phyloP scores from a whole-genome alignment of 2,329 filamentous ascomycete genomes.

The Waltergamsia citrina region DNA sequence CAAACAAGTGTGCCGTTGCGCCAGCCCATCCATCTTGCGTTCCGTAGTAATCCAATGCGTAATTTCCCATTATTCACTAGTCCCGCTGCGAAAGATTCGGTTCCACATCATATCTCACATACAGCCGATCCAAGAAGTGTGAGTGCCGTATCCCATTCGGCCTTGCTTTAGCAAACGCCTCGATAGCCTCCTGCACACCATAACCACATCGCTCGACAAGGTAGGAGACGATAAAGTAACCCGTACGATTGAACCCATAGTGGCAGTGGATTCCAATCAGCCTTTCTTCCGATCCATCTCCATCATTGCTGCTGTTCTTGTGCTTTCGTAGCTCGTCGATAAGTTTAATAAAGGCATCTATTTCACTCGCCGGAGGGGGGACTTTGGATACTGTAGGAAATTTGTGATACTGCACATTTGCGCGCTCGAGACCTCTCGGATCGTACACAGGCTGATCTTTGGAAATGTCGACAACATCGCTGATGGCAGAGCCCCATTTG shows the following conservation, averaged over 20 bases:
- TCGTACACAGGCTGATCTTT: conserved; percentile 89
- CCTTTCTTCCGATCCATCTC: conserved; percentile 26
- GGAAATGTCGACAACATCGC: conserved; percentile 80
- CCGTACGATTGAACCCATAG: conserved; percentile 91
- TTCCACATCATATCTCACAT: conserved; percentile 56
- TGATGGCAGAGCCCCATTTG: conserved; percentile 56
- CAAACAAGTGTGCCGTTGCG: no score
- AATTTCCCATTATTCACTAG: not conserved
- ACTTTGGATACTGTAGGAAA: conserved; percentile 89
- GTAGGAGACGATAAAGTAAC: conserved; percentile 84
- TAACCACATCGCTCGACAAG: conserved; percentile 74
- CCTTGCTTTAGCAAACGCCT: conserved; percentile 62
- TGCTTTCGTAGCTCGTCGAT: conserved; percentile 53
- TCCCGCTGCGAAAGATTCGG: not conserved
- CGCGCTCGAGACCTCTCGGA: conserved; percentile 56
- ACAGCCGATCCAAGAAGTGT: conserved; percentile 79
- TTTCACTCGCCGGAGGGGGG: conserved; percentile 53
- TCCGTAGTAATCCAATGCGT: no score
- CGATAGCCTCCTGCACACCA: conserved; percentile 65
- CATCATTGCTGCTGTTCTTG: conserved; percentile 19
- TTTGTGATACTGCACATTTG: conserved; percentile 68
- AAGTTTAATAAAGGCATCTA: conserved; percentile 42
- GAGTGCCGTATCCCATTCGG: conserved; percentile 81
- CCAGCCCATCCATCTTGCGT: no score
- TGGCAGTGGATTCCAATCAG: conserved; percentile 85